These are phyloP conservation scores for Cercospora sp. DNA, from an alignment of 2,329 filamentous ascomycete genomes.

Conservation along the genomic window DNA sequence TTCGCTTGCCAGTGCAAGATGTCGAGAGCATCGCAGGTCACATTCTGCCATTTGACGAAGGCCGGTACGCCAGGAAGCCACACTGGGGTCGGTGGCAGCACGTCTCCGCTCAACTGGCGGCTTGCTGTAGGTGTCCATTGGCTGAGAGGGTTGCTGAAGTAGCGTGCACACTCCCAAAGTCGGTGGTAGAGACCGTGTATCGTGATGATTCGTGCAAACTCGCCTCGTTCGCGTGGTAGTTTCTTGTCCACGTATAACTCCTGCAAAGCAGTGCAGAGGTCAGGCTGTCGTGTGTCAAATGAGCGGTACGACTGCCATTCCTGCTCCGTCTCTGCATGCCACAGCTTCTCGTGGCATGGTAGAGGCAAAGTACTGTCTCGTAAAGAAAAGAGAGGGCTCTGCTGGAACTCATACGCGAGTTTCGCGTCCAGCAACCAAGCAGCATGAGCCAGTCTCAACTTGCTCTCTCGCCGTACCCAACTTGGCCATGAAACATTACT, in stretches of 20 bases:
- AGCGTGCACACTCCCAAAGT: constrained; percentile 51
- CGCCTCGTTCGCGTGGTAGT: constrained; percentile 47
- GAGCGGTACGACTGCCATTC: constrained; percentile 28
- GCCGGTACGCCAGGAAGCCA: constrained; percentile 52
- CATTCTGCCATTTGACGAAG: constrained; percentile 53
- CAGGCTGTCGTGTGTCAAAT: constrained; percentile 26
- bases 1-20: constrained; percentile 61
- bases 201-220: constrained; percentile 52
- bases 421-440: constrained; percentile 34
- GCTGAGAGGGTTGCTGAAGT: constrained; percentile 48
- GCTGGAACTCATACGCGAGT: constrained; percentile 28
- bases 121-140: constrained; percentile 36
- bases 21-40: constrained; percentile 53
- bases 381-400: constrained; percentile 19
- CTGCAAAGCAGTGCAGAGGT: constrained; percentile 47
- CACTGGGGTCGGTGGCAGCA: constrained; percentile 27
- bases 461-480: constrained; percentile 26
- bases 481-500: constrained; percentile 18
- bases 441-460: constrained; percentile 27
- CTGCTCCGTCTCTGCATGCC: constrained; percentile 28
- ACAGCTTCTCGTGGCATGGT: constrained; percentile 33
- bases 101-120: constrained; percentile 23
- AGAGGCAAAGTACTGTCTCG: constrained; percentile 27
- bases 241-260: constrained; percentile 53
- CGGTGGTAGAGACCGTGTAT: constrained; percentile 54